Evolutionary conservation across 345 rosid species (phyloP).

Genomic region (Linum trigynum): DNA sequence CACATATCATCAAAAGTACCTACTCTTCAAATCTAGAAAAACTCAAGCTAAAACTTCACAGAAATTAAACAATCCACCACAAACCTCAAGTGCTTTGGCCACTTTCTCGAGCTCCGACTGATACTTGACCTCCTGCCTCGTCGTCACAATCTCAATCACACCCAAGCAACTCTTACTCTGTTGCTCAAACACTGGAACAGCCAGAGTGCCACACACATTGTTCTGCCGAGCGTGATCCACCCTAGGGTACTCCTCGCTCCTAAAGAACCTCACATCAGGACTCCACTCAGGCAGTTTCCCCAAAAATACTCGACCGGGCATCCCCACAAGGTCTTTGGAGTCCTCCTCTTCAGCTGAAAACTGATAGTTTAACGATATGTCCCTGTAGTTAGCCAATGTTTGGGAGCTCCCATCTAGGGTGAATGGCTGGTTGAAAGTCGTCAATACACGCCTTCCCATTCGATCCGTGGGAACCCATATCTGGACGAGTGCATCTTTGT

Average conservation of each 20-base stretch:
- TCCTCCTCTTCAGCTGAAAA: conserved; percentile 60
- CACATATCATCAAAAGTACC: neutral
- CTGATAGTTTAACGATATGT: conserved; percentile 61
- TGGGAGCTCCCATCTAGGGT: conserved; percentile 46
- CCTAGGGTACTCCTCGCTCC: conserved; percentile 73
- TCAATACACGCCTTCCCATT: conserved; percentile 53
- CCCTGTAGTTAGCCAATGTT: conserved; percentile 63
- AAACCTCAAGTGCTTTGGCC: conserved; percentile 83
- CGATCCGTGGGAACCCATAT: conserved; percentile 77
- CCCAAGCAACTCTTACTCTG: conserved; percentile 77
- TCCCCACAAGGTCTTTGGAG: conserved; percentile 50
- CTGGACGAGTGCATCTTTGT: conserved; percentile 70
- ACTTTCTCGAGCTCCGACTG: conserved; percentile 71
- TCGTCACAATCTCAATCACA: conserved; percentile 82
- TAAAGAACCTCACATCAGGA: conserved; percentile 84
- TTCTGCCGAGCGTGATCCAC: conserved; percentile 61
- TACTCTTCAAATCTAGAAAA: no score
- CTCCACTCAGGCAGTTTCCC: conserved; percentile 91
- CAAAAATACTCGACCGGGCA: conserved; percentile 83
- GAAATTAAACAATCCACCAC: conserved; percentile 9
- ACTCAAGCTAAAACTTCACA: conserved; percentile 5
- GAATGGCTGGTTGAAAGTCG: conserved; percentile 62
- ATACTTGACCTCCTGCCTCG: conserved; percentile 54
- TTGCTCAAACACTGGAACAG: conserved; percentile 88
- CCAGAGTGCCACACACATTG: conserved; percentile 76